phyloP scores from a whole-genome alignment of 805 yeast genomes.

The Wickerhamiella alocasiicola region DNA sequence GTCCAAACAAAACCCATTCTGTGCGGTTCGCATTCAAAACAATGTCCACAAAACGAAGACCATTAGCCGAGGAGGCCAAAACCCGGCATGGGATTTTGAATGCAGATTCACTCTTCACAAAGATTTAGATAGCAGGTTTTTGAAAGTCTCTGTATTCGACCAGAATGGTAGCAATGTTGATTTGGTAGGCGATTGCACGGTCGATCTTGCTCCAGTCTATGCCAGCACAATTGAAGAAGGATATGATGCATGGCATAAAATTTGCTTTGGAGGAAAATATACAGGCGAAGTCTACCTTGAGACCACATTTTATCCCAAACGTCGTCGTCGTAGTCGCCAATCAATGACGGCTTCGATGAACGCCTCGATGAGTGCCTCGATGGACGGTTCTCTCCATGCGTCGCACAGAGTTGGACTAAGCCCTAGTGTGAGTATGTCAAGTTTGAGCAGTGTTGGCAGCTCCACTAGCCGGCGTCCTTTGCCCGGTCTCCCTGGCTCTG shows the following conservation, averaged over 20 bases:
- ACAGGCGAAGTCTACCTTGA: constrained; percentile 87
- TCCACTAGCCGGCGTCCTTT: constrained; percentile 3
- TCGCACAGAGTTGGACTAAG: constrained; percentile 3
- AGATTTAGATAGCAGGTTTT: constrained; percentile 35
- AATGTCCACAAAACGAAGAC: constrained; percentile 68
- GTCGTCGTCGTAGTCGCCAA: neutral
- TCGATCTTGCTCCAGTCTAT: constrained; percentile 66
- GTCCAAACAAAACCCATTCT: constrained; percentile 90
- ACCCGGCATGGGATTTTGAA: constrained; percentile 60
- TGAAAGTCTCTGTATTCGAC: constrained; percentile 68
- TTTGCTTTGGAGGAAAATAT: constrained; percentile 51
- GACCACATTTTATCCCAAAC: constrained; percentile 74
- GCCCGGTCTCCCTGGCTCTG: constrained; percentile 1
- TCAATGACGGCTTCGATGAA: neutral
- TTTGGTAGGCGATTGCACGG: constrained; percentile 67
- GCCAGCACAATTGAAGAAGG: constrained; percentile 58
- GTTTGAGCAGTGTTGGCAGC: constrained; percentile 8
- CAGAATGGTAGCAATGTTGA: constrained; percentile 69
- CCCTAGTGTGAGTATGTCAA: constrained; percentile 7
- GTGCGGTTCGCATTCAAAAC: constrained; percentile 68
- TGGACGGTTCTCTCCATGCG: too few relatives aligned
- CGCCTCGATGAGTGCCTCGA: neutral
- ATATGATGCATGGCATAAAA: constrained; percentile 71
- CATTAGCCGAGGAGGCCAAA: constrained; percentile 82
- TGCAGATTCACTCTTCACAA: constrained; percentile 25